Evolutionary conservation across 805 yeast genomes (phyloP).

Genomic region (Wilhelminamyces savonicus): DNA sequence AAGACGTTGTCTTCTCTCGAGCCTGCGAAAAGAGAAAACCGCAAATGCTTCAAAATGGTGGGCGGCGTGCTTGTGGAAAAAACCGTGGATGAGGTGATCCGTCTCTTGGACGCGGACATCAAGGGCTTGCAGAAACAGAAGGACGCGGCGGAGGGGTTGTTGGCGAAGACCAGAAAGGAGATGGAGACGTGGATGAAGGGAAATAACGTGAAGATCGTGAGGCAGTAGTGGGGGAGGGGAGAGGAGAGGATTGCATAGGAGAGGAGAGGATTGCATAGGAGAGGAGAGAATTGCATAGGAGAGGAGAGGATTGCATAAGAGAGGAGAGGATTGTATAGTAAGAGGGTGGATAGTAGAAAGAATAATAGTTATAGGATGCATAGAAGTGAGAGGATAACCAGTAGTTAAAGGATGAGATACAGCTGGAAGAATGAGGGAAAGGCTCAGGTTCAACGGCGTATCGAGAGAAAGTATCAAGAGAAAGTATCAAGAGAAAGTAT

Average conservation of each 20-base stretch:
- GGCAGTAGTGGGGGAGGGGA: constrained; percentile 14
- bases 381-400: no score
- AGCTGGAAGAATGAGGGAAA: no score
- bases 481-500: no score
- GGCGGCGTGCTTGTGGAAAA: constrained; percentile 89
- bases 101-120: constrained; percentile 49
- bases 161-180: constrained; percentile 21
- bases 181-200: constrained; percentile 36
- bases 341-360: no score
- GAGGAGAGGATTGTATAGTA: neutral
- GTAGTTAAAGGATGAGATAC: no score
- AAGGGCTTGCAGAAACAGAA: constrained; percentile 13
- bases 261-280: neutral
- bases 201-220: constrained; percentile 37
- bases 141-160: constrained; percentile 18
- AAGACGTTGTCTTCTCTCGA: constrained; percentile 30
- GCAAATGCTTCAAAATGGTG: constrained; percentile 88
- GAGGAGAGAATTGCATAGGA: neutral
- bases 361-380: no score
- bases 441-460: no score
- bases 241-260: neutral
- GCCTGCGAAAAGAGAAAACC: constrained; percentile 33
- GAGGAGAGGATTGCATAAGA: neutral
- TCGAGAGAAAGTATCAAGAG: no score
- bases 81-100: constrained; percentile 68